phyloP scores from a whole-genome alignment of 2,329 filamentous ascomycete species.

The Phyllosticta capitalensis region DNA sequence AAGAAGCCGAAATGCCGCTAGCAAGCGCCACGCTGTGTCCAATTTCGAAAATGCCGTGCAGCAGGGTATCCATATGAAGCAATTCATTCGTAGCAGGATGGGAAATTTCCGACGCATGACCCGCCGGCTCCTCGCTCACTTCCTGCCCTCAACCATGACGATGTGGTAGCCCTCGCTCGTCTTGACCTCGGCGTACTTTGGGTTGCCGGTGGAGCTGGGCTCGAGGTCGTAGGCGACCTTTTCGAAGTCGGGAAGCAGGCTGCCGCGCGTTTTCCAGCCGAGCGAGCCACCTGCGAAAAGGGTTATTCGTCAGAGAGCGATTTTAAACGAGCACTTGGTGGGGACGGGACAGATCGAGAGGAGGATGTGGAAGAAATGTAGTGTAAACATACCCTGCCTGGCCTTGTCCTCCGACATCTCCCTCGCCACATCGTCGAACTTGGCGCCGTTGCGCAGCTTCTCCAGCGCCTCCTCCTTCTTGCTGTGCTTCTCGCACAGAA shows the following conservation, averaged over 20 bases:
- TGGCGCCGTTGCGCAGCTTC: constrained; percentile 56
- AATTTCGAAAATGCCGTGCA: no score
- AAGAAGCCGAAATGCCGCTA: no score
- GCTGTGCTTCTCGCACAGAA: constrained; percentile 66
- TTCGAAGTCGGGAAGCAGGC: constrained; percentile 59
- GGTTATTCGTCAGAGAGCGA: neutral
- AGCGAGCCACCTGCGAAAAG: constrained; percentile 52
- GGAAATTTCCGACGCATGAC: neutral
- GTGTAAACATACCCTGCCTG: constrained; percentile 40
- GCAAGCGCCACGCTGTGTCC: no score
- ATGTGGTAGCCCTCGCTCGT: constrained; percentile 71
- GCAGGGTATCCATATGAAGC: no score
- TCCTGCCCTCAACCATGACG: constrained; percentile 64
- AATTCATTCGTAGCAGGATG: no score
- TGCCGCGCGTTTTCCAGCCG: constrained; percentile 64
- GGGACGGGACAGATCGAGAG: neutral
- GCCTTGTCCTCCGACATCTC: constrained; percentile 72
- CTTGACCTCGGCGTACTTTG: constrained; percentile 61
- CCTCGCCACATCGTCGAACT: constrained; percentile 66
- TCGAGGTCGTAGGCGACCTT: constrained; percentile 62
- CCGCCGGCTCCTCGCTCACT: constrained; percentile 35
- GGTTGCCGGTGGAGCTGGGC: constrained; percentile 52
- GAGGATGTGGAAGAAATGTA: neutral
- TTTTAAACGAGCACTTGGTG: neutral
- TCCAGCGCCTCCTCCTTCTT: constrained; percentile 68